These are phyloP conservation scores for Apostasia ramifera DNA, from an alignment of 106 monocot species.

Conservation along the genomic window DNA sequence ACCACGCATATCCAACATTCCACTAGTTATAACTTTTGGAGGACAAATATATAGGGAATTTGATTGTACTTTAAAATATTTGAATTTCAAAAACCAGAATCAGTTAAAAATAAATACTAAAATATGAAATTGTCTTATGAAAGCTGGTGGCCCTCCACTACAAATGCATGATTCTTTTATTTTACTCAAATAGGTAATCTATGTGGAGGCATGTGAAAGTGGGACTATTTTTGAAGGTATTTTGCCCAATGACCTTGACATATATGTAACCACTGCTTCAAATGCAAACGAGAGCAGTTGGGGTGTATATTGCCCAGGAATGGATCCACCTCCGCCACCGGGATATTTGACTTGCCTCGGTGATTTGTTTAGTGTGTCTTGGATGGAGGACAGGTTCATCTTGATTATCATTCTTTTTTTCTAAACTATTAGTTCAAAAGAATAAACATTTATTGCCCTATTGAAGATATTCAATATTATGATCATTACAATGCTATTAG, in stretches of 20 bases:
- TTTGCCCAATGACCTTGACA: conserved; percentile 62
- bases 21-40: no score
- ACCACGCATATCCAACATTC: no score
- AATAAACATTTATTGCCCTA: no score
- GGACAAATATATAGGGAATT: no score
- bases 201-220: conserved; percentile 94
- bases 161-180: no score
- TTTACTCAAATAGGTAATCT: conserved; percentile 54
- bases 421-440: not conserved
- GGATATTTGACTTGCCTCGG: conserved; percentile 74
- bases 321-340: conserved; percentile 53
- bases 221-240: conserved; percentile 90
- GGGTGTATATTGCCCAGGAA: conserved; percentile 85
- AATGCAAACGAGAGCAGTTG: conserved; percentile 85
- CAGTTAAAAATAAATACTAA: no score
- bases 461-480: no score
- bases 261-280: conserved; percentile 90
- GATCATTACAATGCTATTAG: no score
- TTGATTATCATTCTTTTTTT: not conserved
- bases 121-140: no score
- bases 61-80: no score
- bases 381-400: conserved; percentile 94
- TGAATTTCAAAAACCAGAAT: no score
- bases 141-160: no score
- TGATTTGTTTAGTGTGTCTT: conserved; percentile 80